Evolutionary conservation across 257 asterid genomes (phyloP).

Genomic region (Nicotiana tomentosiformis): DNA sequence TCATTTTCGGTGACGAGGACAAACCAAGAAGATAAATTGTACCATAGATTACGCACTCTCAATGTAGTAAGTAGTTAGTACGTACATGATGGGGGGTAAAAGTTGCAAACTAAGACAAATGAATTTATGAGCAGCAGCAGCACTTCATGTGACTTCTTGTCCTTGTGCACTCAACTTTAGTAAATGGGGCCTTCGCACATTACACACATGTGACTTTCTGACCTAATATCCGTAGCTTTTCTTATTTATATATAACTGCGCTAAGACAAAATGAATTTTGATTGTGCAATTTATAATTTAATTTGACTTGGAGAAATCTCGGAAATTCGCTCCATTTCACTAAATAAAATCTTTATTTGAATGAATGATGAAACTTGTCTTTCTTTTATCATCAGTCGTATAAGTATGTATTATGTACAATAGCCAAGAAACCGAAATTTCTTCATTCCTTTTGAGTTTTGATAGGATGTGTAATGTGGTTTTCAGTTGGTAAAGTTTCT

Average conservation of each 20-base stretch:
- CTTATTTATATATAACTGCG: not conserved
- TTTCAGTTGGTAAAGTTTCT: not conserved
- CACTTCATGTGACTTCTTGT: constrained; percentile 6
- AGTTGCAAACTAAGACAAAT: not conserved
- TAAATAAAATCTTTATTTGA: not conserved
- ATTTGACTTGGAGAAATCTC: not conserved
- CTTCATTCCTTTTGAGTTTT: not conserved
- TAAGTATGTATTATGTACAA: not conserved
- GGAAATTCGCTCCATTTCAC: not conserved
- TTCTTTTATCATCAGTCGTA: not conserved
- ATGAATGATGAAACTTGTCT: not conserved
- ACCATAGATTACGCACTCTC: not conserved
- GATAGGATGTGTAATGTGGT: not conserved
- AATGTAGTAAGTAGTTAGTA: not conserved
- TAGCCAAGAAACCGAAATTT: not conserved
- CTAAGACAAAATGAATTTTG: not conserved
- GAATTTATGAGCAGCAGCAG: constrained; percentile 4
- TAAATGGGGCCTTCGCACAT: not conserved
- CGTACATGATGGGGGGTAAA: not conserved
- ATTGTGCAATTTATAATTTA: not conserved
- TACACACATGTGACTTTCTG: constrained; percentile 1
- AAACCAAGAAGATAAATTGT: not conserved
- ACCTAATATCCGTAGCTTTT: not conserved
- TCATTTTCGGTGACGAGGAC: not conserved
- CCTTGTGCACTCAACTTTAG: constrained; percentile 6